These are phyloP conservation scores for Penicillium sp. DNA, from an alignment of 2,329 filamentous ascomycete species.

Conservation along the genomic window DNA sequence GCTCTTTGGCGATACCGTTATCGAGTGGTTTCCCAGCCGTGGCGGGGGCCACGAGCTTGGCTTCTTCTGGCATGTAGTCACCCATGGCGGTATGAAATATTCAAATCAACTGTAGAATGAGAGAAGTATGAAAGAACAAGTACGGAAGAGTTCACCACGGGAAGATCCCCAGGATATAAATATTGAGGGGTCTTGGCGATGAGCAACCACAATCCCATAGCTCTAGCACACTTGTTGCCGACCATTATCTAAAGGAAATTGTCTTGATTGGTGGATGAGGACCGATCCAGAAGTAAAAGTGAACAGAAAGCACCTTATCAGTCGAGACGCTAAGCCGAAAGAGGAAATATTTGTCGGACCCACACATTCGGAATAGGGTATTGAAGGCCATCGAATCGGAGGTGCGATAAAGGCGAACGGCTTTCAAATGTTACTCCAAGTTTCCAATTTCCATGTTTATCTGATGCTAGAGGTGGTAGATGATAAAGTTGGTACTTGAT, in stretches of 20 bases:
- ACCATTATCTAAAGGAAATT: not conserved
- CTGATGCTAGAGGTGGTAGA: not conserved
- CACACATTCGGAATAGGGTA: conserved; percentile 4
- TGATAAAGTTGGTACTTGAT: not conserved
- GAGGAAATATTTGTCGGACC: conserved; percentile 28
- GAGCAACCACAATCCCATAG: not conserved
- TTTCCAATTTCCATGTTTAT: not conserved
- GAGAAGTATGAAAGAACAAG: not conserved
- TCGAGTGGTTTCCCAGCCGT: not conserved
- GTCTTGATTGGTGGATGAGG: not conserved
- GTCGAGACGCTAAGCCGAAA: conserved; percentile 15
- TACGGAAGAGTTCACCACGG: not conserved
- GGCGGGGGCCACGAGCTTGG: not conserved
- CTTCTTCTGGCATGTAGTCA: conserved; percentile 16
- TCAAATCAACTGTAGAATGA: not conserved
- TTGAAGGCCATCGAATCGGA: not conserved
- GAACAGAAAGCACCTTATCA: conserved; percentile 6
- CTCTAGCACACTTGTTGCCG: not conserved
- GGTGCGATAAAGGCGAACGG: not conserved
- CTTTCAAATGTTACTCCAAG: not conserved
- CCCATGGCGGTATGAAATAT: conserved; percentile 14
- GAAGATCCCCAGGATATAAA: not conserved
- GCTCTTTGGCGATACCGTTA: not conserved
- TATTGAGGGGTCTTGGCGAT: not conserved
- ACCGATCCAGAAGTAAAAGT: not conserved